Evolutionary conservation across 2,329 filamentous ascomycete genomes (phyloP).

Genomic region (Fusarium transvaalense): DNA sequence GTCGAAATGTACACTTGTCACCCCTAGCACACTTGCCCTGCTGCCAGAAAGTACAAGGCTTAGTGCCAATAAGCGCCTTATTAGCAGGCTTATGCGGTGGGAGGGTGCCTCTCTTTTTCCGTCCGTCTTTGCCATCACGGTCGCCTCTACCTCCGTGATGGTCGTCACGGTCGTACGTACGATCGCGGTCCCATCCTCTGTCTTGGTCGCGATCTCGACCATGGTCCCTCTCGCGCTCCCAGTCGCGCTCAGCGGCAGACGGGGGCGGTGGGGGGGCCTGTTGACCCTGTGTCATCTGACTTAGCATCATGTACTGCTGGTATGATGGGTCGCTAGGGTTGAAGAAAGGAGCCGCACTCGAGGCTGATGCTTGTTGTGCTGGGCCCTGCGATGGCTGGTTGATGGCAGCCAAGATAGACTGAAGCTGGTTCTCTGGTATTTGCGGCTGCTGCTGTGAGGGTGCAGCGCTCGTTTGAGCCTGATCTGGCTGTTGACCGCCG

Average conservation of each 20-base stretch:
- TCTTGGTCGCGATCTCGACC: slow-evolving; percentile 52
- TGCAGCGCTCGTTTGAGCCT: slow-evolving; percentile 21
- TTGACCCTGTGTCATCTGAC: slow-evolving; percentile 55
- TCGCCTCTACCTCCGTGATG: slow-evolving; percentile 50
- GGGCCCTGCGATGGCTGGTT: slow-evolving; percentile 53
- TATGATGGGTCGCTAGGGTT: slow-evolving; percentile 58
- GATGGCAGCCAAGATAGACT: slow-evolving; percentile 60
- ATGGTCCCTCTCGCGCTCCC: slow-evolving; percentile 40
- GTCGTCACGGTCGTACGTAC: slow-evolving; percentile 50
- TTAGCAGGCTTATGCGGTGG: slow-evolving; percentile 62
- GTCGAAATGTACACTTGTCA: slow-evolving; percentile 79
- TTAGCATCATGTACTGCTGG: slow-evolving; percentile 56
- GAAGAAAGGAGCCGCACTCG: slow-evolving; percentile 45
- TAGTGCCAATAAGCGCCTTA: slow-evolving; percentile 71
- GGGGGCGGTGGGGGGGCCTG: slow-evolving; percentile 44
- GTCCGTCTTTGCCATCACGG: slow-evolving; percentile 54
- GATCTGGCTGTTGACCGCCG: slow-evolving; percentile 49
- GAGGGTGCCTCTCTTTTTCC: slow-evolving; percentile 58
- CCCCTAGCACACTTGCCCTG: slow-evolving; percentile 80
- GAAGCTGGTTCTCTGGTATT: slow-evolving; percentile 56
- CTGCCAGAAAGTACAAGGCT: slow-evolving; percentile 77
- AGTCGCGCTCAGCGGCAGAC: slow-evolving; percentile 52
- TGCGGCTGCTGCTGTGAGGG: slow-evolving; percentile 47
- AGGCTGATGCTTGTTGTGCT: slow-evolving; percentile 39
- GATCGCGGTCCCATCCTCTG: slow-evolving; percentile 47